Evolutionary conservation across 2,329 filamentous ascomycete species (phyloP), one percentile per base, ranked within the genome.

Genomic region (Periconia macrospinosa): DNA sequence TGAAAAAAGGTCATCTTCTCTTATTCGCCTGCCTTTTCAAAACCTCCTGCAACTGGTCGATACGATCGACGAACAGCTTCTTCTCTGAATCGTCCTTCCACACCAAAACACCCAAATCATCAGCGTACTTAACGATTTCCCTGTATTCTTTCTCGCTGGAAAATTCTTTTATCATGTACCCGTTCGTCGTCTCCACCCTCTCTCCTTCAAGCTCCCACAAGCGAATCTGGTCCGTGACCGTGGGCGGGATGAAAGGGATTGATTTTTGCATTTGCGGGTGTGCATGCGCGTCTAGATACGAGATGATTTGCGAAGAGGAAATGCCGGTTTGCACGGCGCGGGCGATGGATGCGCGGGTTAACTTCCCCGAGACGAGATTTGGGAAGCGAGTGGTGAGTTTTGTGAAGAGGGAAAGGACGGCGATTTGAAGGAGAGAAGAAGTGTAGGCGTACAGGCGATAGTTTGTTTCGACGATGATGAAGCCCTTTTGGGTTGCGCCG

Each of bases 171-270:
- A 99, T 96, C 27, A 97, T 73, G 71, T 91, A 97, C 0, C 94
- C 94, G 1, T 83, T 79, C 6, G 86, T 91, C 1, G 90, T 86
- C 72, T 89, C 90, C 84, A 99, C 95, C 47, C 94, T 85, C 78
- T 99, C 94, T 59, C 93, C 92, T 75, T 99, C 94, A 49, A 97
- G 86, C 78, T 99, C 93, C 94, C 94, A 99, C 18, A 99, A 84
- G 2, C 92, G 84, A 66, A 99, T 97, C 79, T 99, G 94, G 75
- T 99, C 94, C 58, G 97, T 91, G 15, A 99, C 94, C 0, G 95
- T 97, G 0, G 94, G 92, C 1, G 95, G 94, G 1, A 99, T 82
- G 15, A 96, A 85, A 1, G 92, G 89, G 0, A 84, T 83, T 42
- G 84, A 81, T 57, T 89, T 88, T 64, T 89, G 87, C 85, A 99